Evolutionary conservation across 805 yeast species (phyloP).

Genomic region (Starmerella floricola): DNA sequence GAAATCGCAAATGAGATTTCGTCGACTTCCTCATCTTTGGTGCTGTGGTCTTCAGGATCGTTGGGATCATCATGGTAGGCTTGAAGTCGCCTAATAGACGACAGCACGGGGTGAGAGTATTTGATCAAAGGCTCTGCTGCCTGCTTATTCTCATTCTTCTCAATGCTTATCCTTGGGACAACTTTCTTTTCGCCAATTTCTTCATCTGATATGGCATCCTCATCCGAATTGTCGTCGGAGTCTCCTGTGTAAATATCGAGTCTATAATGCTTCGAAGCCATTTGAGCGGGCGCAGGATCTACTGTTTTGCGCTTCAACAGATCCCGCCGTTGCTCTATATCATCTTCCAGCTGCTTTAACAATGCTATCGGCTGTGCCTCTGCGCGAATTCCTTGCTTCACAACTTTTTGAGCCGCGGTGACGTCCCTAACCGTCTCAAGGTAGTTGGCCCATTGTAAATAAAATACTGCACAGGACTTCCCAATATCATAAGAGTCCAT

Average conservation of each 20-base stretch:
- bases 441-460: slow-evolving; percentile 63
- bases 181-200: neutral
- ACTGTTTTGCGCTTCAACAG: too few species aligned
- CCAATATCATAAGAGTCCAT: slow-evolving; percentile 67
- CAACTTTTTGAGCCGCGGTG: slow-evolving; percentile 49
- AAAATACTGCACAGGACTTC: slow-evolving; percentile 48
- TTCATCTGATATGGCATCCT: neutral
- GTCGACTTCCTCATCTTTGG: too few species aligned
- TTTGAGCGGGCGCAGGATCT: neutral
- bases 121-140: neutral
- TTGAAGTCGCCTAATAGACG: too few species aligned
- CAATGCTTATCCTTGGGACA: neutral
- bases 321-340: neutral
- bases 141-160: neutral
- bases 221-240: neutral
- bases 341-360: neutral
- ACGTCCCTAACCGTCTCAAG: slow-evolving; percentile 40
- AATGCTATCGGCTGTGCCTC: slow-evolving; percentile 49
- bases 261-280: neutral
- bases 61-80: too few species aligned
- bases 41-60: too few species aligned
- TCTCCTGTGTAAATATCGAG: neutral
- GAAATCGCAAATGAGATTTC: too few species aligned
- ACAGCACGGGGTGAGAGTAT: neutral
- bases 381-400: slow-evolving; percentile 42